phyloP scores from a whole-genome alignment of 164 flowering plant genomes.

The Annona cherimola region DNA sequence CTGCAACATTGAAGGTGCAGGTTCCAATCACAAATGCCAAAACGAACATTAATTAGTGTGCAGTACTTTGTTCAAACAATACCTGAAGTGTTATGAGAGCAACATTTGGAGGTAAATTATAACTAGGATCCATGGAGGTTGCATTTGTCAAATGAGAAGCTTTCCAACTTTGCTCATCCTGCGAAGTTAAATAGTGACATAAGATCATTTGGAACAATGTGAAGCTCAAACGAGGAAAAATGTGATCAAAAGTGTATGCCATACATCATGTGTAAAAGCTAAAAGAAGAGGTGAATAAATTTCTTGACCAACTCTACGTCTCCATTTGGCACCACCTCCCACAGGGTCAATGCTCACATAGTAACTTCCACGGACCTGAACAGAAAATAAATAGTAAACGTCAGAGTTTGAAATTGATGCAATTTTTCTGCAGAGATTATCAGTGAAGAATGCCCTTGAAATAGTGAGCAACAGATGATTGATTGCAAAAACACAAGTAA shows the following conservation, averaged over 20 bases:
- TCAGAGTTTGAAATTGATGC: background rate
- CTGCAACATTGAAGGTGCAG: conserved; percentile 29
- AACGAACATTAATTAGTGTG: background rate
- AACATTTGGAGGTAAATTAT: conserved; percentile 73
- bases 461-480: no score
- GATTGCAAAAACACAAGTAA: background rate
- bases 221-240: background rate
- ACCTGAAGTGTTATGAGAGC: conserved; percentile 89
- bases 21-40: background rate
- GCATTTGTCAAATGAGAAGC: conserved; percentile 40
- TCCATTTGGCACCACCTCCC: conserved; percentile 71
- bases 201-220: background rate
- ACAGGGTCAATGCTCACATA: conserved; percentile 49
- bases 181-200: conserved; percentile 12
- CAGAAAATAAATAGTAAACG: background rate
- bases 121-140: conserved; percentile 51
- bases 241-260: background rate
- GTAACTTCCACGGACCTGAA: conserved; percentile 72
- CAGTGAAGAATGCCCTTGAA: background rate
- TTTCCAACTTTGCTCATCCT: conserved; percentile 55
- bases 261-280: conserved; percentile 75
- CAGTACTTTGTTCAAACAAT: conserved; percentile 8
- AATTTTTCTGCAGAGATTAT: background rate
- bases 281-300: conserved; percentile 74
- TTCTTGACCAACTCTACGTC: conserved; percentile 69